Evolutionary conservation across 352 stramenopile genomes (phyloP).

Genomic region (Globisporangium cylindrosporum): DNA sequence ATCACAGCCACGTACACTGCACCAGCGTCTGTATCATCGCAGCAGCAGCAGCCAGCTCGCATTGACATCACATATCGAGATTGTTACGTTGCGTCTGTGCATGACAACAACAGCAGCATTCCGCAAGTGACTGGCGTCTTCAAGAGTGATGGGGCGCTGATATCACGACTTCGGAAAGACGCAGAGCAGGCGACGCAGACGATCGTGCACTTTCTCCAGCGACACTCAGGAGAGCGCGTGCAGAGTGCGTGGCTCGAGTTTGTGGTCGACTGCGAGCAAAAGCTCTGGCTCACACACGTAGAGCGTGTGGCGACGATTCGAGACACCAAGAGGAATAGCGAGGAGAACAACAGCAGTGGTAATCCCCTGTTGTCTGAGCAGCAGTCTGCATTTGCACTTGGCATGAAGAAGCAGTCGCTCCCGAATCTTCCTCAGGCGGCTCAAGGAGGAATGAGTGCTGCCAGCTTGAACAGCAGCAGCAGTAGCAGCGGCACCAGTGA

Average conservation of each 20-base stretch:
- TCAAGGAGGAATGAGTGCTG: background rate
- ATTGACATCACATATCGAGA: slow-evolving; percentile 20
- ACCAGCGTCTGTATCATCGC: slow-evolving; percentile 4
- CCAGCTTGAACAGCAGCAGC: slow-evolving; percentile 1
- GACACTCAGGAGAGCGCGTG: slow-evolving; percentile 15
- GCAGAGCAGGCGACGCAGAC: slow-evolving; percentile 19
- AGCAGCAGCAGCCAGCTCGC: slow-evolving; percentile 6
- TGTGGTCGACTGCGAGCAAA: slow-evolving; percentile 29
- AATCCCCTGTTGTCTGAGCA: background rate
- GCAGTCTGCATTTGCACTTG: background rate
- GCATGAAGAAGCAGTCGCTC: slow-evolving; percentile 28
- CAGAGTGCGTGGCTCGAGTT: slow-evolving; percentile 31
- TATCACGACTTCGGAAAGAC: slow-evolving; percentile 25
- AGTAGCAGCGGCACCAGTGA: background rate
- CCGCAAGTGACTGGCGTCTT: background rate
- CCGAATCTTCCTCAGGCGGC: slow-evolving; percentile 31
- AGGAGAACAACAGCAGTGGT: background rate
- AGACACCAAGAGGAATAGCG: background rate
- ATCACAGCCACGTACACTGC: slow-evolving; percentile 4
- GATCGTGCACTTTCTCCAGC: slow-evolving; percentile 30
- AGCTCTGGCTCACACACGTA: slow-evolving; percentile 41
- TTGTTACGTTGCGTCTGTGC: slow-evolving; percentile 10
- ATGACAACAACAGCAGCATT: background rate
- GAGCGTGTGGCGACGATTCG: slow-evolving; percentile 12
- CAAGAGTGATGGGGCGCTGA: background rate